Evolutionary conservation across 148 eudicot species (phyloP).

Genomic region (Rhododendron henanense): DNA sequence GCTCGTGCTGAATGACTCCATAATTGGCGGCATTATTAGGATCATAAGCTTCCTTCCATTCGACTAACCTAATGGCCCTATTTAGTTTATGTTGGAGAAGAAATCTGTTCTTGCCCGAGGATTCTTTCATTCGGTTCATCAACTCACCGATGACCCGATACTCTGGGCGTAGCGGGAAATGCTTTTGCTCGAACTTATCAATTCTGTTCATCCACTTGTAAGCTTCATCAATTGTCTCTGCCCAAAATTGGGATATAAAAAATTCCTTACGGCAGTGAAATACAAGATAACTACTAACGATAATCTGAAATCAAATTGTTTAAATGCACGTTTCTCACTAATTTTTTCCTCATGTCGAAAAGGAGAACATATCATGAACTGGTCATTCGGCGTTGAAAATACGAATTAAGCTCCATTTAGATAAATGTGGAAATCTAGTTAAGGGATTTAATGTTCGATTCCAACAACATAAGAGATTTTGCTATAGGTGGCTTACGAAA

Average conservation of each 20-base stretch:
- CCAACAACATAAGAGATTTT: background rate
- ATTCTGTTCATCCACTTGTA: conserved; percentile 61
- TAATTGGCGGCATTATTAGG: conserved; percentile 76
- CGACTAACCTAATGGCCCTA: conserved; percentile 73
- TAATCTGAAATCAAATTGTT: background rate
- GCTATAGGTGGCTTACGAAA: background rate
- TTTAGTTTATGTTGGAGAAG: conserved; percentile 82
- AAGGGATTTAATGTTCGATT: background rate
- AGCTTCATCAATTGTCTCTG: conserved; percentile 74
- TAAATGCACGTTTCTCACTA: background rate
- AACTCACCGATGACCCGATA: conserved; percentile 86
- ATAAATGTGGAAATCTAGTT: background rate
- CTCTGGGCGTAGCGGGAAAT: conserved; percentile 58
- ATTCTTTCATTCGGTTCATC: conserved; percentile 63
- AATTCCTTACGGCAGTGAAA: background rate
- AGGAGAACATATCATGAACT: background rate
- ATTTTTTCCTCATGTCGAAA: background rate
- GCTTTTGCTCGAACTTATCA: conserved; percentile 75
- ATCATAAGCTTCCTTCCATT: conserved; percentile 74
- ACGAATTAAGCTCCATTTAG: background rate
- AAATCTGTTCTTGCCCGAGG: conserved; percentile 88
- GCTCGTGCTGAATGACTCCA: conserved; percentile 56
- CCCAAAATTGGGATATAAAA: conserved; percentile 9
- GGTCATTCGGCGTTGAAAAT: background rate
- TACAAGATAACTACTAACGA: background rate